These are phyloP conservation scores for Auxenochlorella protothecoides DNA, from an alignment of 139 green algal species.

Conservation along the genomic window DNA sequence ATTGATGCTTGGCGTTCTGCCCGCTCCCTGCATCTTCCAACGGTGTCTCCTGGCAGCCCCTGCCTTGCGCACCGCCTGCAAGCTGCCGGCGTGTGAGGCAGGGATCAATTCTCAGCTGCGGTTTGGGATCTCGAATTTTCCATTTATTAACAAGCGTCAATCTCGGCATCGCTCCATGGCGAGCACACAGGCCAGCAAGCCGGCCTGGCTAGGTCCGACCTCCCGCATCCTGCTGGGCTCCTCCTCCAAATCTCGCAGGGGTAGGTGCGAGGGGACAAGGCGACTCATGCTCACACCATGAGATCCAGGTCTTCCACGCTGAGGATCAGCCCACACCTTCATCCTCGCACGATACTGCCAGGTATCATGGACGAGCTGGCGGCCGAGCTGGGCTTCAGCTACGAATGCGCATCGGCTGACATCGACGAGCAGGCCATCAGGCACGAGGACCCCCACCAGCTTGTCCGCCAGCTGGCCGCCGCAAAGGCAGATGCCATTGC, in stretches of 20 bases:
- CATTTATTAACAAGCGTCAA: too few species aligned
- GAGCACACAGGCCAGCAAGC: too few species aligned
- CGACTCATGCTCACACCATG: too few species aligned
- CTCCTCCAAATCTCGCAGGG: conserved; percentile 1
- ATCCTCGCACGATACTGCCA: neutral
- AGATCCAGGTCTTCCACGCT: neutral
- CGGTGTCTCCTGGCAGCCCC: too few species aligned
- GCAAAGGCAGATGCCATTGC: conserved; percentile 63
- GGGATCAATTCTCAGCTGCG: too few species aligned
- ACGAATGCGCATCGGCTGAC: conserved; percentile 47
- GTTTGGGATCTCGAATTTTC: too few species aligned
- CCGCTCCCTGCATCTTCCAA: too few species aligned
- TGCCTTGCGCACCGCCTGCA: too few species aligned
- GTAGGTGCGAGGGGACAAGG: neutral
- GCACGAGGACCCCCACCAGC: conserved; percentile 26
- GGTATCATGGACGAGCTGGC: conserved; percentile 40
- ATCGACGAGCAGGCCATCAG: conserved; percentile 79
- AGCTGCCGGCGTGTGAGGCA: too few species aligned
- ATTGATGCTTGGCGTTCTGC: too few species aligned
- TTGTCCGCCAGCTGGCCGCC: conserved; percentile 57
- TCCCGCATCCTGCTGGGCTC: conserved; percentile 16
- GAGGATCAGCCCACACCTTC: neutral
- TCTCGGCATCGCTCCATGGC: too few species aligned
- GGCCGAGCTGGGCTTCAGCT: conserved; percentile 29
- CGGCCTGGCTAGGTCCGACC: too few species aligned